Base-by-base conservation (phyloP, 805 yeast genomes). In the Metschnikowia amazonensis region DNA sequence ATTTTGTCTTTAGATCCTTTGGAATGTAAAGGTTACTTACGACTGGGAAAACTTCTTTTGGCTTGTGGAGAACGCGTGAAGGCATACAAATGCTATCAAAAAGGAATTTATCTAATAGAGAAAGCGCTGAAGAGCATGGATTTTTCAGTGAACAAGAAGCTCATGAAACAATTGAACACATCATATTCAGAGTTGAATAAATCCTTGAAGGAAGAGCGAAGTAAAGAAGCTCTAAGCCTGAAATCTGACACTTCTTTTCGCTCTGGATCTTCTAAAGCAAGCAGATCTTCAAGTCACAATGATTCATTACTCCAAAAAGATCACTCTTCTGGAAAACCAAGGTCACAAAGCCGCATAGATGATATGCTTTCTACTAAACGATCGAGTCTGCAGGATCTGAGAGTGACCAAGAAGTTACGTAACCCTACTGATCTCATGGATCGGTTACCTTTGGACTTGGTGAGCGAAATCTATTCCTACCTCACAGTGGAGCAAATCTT, bases 11-110 rank as follows among this genome's bases (percentile, higher is more conserved):
- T 65, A 2, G 77, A 75, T 29, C 80, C 80, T 0, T 52, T 70
- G 21, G 65, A 74, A 14, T 74, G 78, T 56, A 77, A 75, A 55
- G 80, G 79, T 1, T 76, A 77, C 50, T 58, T 78, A 30, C 53
- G 82, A 29, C 57, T 61, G 3, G 69, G 72, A 2, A 77, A 76
- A 51, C 49, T 75, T 3, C 54, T 65, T 18, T 11, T 48, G 20
- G 43, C 47, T 8, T 44, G 56, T 32, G 60, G 60, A 1, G 53
- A 63, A 17, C 55, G 64, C 2, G 24, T 51, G 1, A 71, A 69
- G 16, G 74, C 80, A 2, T 67, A 65, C 48, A 60, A 62, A 31
- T 53, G 56, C 1, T 60, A 67, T 42, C 69, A 67, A 40, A 47
- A 52, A 24, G 81, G 80, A 0, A 36, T 72, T 2, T 59, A 61